Evolutionary conservation across 129 eudicot species (phyloP).

Genomic region (Flaveria trinervia): DNA sequence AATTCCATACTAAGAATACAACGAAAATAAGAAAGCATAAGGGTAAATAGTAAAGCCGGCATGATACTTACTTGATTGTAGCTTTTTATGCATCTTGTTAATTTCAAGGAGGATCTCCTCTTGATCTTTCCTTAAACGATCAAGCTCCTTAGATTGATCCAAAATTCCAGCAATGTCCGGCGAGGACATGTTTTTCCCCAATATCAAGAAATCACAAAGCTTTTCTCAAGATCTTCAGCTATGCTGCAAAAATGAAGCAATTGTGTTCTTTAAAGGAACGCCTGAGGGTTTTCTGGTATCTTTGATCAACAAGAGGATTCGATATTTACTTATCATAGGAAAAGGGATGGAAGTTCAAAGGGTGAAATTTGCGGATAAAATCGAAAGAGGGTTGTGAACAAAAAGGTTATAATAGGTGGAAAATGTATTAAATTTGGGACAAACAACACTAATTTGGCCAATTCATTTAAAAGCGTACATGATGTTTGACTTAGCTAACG

Average conservation of each 20-base stretch:
- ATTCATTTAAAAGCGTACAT: background rate
- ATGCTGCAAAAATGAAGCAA: conserved; percentile 5
- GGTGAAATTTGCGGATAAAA: conserved; percentile 14
- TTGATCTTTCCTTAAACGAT: conserved; percentile 85
- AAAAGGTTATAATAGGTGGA: background rate
- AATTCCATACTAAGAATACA: background rate
- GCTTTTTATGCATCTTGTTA: conserved; percentile 83
- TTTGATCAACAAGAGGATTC: background rate
- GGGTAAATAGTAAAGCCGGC: background rate
- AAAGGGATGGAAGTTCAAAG: background rate
- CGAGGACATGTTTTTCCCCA: conserved; percentile 51
- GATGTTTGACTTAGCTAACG: too few relatives aligned
- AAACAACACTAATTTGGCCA: background rate
- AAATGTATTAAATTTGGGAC: background rate
- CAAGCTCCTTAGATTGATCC: conserved; percentile 85
- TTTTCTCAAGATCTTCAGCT: conserved; percentile 22
- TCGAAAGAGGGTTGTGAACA: background rate
- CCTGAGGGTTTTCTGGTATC: too few relatives aligned
- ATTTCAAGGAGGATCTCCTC: conserved; percentile 73
- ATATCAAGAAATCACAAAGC: conserved; percentile 6
- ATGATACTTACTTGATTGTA: conserved; percentile 56
- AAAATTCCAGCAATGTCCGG: conserved; percentile 61
- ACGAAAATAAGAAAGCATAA: background rate
- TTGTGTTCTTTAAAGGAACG: background rate
- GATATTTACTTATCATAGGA: background rate